These are phyloP conservation scores for Verticillium klebahnii DNA, from an alignment of 2,329 filamentous ascomycete genomes.

Conservation along the genomic window DNA sequence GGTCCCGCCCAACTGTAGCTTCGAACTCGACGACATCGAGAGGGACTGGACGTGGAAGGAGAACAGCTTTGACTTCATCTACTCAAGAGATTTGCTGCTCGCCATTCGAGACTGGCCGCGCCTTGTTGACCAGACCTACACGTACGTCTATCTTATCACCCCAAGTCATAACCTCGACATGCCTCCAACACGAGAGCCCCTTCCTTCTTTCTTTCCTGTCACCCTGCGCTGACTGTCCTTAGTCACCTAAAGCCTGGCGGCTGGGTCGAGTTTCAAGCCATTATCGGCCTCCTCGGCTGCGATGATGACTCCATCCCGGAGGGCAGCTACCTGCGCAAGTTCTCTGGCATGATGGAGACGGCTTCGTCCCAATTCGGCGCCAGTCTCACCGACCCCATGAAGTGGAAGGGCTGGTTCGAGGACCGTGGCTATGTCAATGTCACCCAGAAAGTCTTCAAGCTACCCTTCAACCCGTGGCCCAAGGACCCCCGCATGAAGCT, in stretches of 20 bases:
- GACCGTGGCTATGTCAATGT: conserved; percentile 34
- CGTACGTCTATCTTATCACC: not conserved
- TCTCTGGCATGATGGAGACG: conserved; percentile 30
- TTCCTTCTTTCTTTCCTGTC: no score
- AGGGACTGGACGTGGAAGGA: conserved; percentile 30
- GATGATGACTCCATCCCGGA: conserved; percentile 42
- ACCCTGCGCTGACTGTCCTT: not conserved
- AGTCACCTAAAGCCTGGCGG: conserved; percentile 41
- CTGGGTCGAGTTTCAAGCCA: conserved; percentile 47
- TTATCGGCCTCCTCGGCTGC: conserved; percentile 33
- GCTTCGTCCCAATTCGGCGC: conserved; percentile 19
- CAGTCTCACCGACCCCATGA: conserved; percentile 23
- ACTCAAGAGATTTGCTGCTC: conserved; percentile 22
- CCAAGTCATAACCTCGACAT: no score
- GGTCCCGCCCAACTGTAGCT: conserved; percentile 31
- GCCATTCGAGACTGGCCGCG: conserved; percentile 13
- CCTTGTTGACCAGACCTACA: not conserved
- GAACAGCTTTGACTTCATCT: conserved; percentile 28
- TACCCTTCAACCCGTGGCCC: conserved; percentile 45
- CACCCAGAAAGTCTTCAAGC: conserved; percentile 30
- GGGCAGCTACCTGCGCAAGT: conserved; percentile 35
- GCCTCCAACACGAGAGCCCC: not conserved
- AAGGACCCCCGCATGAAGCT: conserved; percentile 27
- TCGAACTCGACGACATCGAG: conserved; percentile 32
- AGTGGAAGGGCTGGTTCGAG: conserved; percentile 14